Evolutionary conservation across 2,329 filamentous ascomycete species (phyloP), one percentile per base, ranked within the genome.

Genomic region (Penicillium capsulatum): DNA sequence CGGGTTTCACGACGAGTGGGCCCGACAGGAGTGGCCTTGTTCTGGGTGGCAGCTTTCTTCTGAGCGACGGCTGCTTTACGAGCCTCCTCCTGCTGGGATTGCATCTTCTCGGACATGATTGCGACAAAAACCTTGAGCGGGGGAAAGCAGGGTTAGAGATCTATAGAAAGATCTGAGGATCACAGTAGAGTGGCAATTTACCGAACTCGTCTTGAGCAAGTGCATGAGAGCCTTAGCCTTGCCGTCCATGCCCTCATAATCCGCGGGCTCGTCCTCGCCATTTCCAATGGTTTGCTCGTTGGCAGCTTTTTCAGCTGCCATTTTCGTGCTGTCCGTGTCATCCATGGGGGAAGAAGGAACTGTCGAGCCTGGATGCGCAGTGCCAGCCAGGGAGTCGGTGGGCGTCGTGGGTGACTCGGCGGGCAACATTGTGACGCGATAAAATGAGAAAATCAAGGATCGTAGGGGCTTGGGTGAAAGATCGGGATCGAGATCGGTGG

Each of bases 51-150:
- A 0, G 62, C 65, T 29, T 61, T n/a, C n/a, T 53, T 40, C 14
- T 43, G 48, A 31, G 63, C 68, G 7, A 62, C 58, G 0, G 62
- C 65, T 29, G 60, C 60, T 27, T 61, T 55, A 32, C 51, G 56
- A 5, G 67, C 67, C 29, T 69, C 60, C 36, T 72, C 69, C 42
- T 69, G 65, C 34, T 71, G 69, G 35, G 66, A 66, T 44, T 70
- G 70, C 69, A 72, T 72, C 42, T 69, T 71, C 34, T 72, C 69
- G 15, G 68, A 67, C 69, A 72, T 72, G 24, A 72, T 71, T 2
- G 69, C 67, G 10, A 71, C 69, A 38, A 71, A 72, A 1, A 72
- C 69, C 66, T 69, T 40, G n/a, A n/a, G n/a, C 9, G 9, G 10
- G n/a, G 2, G 19, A 34, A 16, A 35, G 8, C 16, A 38, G 11